Percentiles rank a stretch among this genome's conserved stretches.
Evolutionary conservation across 768 basidiomycete genomes (phyloP).

Genomic region (Tricholoma flavovirens): DNA sequence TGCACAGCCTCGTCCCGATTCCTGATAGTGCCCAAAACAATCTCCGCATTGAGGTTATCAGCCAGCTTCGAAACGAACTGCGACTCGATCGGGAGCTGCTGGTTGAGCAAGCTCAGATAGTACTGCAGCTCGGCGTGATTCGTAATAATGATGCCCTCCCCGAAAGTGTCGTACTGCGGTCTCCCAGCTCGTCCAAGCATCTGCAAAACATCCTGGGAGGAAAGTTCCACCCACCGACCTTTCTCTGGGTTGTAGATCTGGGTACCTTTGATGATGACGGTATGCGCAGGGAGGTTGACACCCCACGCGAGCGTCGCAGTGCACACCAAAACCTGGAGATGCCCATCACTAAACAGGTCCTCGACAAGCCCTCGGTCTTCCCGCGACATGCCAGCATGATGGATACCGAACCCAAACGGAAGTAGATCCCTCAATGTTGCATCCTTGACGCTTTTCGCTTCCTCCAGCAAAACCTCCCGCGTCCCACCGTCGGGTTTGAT

Average conservation of each 20-base stretch:
- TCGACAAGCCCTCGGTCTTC: conserved; percentile 91
- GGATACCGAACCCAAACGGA: conserved; percentile 96
- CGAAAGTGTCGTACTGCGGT: conserved; percentile 95
- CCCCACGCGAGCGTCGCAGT: conserved; percentile 99
- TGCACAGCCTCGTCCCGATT: conserved; percentile 97
- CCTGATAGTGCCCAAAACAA: conserved; percentile 89
- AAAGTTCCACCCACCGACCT: conserved; percentile 94
- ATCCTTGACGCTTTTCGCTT: conserved; percentile 80
- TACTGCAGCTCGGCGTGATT: conserved; percentile 97
- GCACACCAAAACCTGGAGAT: conserved; percentile 90
- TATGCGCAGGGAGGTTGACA: conserved; percentile 96
- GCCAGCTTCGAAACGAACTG: conserved; percentile 91
- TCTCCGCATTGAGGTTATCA: conserved; percentile 96
- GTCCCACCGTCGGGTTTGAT: conserved; percentile 91
- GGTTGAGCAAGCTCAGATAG: conserved; percentile 91
- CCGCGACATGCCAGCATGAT: conserved; percentile 94
- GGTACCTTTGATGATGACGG: conserved; percentile 99
- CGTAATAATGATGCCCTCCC: conserved; percentile 98
- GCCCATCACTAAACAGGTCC: conserved; percentile 88
- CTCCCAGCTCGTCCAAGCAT: conserved; percentile 98
- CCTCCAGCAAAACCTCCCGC: conserved; percentile 82
- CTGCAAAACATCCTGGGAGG: conserved; percentile 93
- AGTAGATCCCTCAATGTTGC: conserved; percentile 80
- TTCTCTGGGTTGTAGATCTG: conserved; percentile 99
- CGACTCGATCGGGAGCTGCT: conserved; percentile 95